Conservation (phyloP, 1,284 basidiomycete genomes). For the Sporisorium scitamineum region DNA sequence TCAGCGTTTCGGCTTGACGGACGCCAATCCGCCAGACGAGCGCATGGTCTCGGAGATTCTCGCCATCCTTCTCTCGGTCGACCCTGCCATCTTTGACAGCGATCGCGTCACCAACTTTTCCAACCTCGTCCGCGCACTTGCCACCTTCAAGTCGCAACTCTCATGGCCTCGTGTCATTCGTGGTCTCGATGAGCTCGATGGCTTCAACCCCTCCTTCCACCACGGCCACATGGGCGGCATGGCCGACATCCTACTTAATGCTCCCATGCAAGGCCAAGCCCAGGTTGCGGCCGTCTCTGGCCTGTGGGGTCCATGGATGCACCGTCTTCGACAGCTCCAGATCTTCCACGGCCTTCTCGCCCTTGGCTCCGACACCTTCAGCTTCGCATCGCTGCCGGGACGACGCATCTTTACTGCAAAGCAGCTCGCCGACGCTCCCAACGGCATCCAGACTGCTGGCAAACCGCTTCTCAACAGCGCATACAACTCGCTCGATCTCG, state of each 20-base stretch:
- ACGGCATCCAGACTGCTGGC: conserved; percentile 77
- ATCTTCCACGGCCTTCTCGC: conserved; percentile 88
- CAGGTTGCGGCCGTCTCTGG: conserved; percentile 70
- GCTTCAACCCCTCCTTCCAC: conserved; percentile 70
- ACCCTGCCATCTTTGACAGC: conserved; percentile 41
- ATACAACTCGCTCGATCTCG: conserved; percentile 93
- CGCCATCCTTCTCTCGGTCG: conserved; percentile 56
- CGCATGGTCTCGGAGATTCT: conserved; percentile 58
- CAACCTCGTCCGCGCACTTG: conserved; percentile 41
- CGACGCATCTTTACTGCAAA: conserved; percentile 55
- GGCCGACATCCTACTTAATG: conserved; percentile 62
- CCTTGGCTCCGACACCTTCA: conserved; percentile 81
- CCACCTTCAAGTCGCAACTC: conserved; percentile 38
- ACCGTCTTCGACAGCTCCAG: conserved; percentile 85
- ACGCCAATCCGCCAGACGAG: conserved; percentile 49
- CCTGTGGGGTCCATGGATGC: conserved; percentile 77
- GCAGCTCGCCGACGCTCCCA: conserved; percentile 75
- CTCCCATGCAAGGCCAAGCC: conserved; percentile 22
- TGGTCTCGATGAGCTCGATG: conserved; percentile 70
- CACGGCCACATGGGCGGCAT: conserved; percentile 63
- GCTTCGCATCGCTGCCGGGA: conserved; percentile 73
- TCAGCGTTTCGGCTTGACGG: conserved; percentile 52
- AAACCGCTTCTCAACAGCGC: conserved; percentile 84
- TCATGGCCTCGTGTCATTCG: conserved; percentile 69
- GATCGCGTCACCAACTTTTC: conserved; percentile 50